Conservation (phyloP, 2,329 filamentous ascomycete genomes). For the Arthroderma sp. region DNA sequence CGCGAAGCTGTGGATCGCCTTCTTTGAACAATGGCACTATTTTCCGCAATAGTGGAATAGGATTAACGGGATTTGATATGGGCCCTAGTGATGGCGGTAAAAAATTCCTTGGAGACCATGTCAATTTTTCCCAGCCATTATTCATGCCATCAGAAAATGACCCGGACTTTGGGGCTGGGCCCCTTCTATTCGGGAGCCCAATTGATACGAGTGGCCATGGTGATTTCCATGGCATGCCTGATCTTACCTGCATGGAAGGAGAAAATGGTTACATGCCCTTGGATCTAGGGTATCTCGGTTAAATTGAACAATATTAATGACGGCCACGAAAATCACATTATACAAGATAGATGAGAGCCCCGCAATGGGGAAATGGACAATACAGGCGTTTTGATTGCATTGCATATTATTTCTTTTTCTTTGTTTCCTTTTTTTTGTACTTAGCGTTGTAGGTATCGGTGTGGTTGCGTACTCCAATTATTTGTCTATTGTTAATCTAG, state of each 20-base stretch:
- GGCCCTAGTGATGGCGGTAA: neutral
- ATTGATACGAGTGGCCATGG: constrained; percentile 2
- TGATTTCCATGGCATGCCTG: constrained; percentile 5
- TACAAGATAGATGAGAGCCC: neutral
- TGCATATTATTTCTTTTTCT: too few species aligned
- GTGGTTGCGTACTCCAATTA: too few species aligned
- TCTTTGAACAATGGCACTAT: neutral
- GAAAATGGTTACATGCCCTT: constrained; percentile 4
- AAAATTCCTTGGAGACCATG: constrained; percentile 3
- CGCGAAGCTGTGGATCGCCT: neutral
- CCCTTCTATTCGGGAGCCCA: constrained; percentile 6
- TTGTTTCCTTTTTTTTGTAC: neutral
- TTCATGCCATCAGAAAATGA: constrained; percentile 7
- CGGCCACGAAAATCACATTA: neutral
- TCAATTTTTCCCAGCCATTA: constrained; percentile 6
- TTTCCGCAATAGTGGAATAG: neutral
- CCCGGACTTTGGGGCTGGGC: constrained; percentile 4
- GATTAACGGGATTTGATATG: neutral
- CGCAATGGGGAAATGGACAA: neutral
- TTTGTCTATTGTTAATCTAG: neutral
- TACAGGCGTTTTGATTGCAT: neutral
- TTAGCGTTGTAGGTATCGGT: neutral
- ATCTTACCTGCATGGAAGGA: constrained; percentile 1
- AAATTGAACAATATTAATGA: neutral
- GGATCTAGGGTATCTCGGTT: constrained; percentile 3